A percentile compares a stretch with the other conserved stretches of the same genome.
Conservation (phyloP, 768 basidiomycete species). For the Pleurotus djamor region DNA sequence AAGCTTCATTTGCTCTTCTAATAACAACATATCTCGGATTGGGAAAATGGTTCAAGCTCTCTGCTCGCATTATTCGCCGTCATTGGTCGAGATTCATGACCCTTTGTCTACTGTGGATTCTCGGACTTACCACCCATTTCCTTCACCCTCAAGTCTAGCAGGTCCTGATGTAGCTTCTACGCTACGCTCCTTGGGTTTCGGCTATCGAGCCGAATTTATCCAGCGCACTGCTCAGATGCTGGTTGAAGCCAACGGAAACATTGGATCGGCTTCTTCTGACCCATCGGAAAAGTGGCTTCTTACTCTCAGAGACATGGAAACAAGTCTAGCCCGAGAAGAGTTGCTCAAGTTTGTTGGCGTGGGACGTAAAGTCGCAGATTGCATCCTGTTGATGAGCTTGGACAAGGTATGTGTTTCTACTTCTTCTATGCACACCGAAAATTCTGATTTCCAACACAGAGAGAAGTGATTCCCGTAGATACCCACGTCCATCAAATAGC, state of each 20-base stretch:
- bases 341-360: conserved; percentile 87
- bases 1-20: conserved; percentile 97
- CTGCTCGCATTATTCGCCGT: conserved; percentile 72
- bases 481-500: conserved; percentile 95
- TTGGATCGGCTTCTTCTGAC: conserved; percentile 13
- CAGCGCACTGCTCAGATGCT: conserved; percentile 81
- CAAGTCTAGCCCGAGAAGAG: conserved; percentile 65
- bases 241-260: conserved; percentile 47
- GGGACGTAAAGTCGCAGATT: conserved; percentile 96
- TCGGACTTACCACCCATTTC: conserved; percentile 76
- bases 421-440: background rate
- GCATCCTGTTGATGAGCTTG: conserved; percentile 87
- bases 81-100: conserved; percentile 51
- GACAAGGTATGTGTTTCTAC: conserved; percentile 60
- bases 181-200: conserved; percentile 87
- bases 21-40: conserved; percentile 95
- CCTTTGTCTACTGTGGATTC: conserved; percentile 22
- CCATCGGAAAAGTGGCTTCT: conserved; percentile 52
- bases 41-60: conserved; percentile 89
- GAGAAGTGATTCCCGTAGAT: conserved; percentile 90
- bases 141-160: conserved; percentile 68
- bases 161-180: conserved; percentile 52
- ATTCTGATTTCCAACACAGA: conserved; percentile 35
- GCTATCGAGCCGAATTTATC: conserved; percentile 92
- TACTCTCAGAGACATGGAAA: conserved; percentile 45